Percentiles rank a stretch among this genome's conserved stretches.
Conservation (phyloP, 352 stramenopile species). For the Aphanomyces stellatus region DNA sequence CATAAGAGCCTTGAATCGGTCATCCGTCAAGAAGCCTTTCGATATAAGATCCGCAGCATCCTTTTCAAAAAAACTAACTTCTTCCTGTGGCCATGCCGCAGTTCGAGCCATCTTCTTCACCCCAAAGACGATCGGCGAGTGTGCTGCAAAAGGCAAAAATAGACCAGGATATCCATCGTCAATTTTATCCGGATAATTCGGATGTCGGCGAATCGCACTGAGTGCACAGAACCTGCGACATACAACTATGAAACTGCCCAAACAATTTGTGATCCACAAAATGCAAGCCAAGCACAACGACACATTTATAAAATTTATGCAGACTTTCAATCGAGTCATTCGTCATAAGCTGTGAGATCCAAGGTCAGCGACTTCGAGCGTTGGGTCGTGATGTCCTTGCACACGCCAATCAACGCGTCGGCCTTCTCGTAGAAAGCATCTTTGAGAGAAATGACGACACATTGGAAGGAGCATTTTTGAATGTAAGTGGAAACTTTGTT, state of each 20-base stretch:
- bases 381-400: conserved; percentile 69
- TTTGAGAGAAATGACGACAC: conserved; percentile 98
- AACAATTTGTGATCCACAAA: no score
- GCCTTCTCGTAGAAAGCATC: conserved; percentile 96
- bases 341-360: conserved; percentile 67
- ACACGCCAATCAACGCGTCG: conserved; percentile 89
- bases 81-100: neutral
- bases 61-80: neutral
- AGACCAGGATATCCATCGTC: no score
- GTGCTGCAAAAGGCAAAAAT: no score
- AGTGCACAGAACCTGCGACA: no score
- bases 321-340: no score
- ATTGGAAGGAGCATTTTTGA: conserved; percentile 93
- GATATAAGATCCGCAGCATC: conserved; percentile 2
- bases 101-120: neutral
- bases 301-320: no score
- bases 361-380: conserved; percentile 69
- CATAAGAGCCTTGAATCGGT: neutral
- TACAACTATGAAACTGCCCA: no score
- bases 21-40: conserved; percentile 3
- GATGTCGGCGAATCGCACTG: no score
- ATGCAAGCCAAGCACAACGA: no score
- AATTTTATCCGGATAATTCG: no score
- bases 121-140: no score
- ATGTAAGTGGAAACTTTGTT: conserved; percentile 98